These are phyloP conservation scores for Conoideocrella luteorostrata DNA, from an alignment of 2,329 filamentous ascomycete genomes.

Conservation along the genomic window DNA sequence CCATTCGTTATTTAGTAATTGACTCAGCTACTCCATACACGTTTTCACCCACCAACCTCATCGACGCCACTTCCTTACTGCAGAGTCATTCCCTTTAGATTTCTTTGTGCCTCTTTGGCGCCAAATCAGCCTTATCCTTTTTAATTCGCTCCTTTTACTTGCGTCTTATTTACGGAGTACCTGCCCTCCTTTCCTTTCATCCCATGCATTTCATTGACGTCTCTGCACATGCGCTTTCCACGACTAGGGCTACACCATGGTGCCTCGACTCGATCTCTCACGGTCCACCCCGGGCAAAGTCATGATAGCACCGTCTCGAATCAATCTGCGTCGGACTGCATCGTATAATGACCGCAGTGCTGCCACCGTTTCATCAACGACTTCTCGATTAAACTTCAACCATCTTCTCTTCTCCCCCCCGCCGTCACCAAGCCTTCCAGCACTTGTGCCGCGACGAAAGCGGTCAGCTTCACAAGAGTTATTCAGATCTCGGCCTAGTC, in stretches of 20 bases:
- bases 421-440: constrained; percentile 65
- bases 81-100: no score
- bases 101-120: no score
- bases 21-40: no score
- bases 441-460: constrained; percentile 58
- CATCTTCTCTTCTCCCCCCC: constrained; percentile 61
- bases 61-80: no score
- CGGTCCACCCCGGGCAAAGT: constrained; percentile 41
- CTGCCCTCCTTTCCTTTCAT: background rate
- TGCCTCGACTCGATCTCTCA: constrained; percentile 39
- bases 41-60: no score
- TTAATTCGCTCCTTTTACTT: background rate
- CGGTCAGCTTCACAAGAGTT: constrained; percentile 47
- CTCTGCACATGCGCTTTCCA: background rate
- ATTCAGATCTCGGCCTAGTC: constrained; percentile 44
- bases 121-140: no score
- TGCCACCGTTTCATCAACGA: constrained; percentile 49
- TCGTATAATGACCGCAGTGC: constrained; percentile 45
- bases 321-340: constrained; percentile 53
- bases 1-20: no score
- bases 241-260: constrained; percentile 28
- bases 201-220: background rate
- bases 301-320: constrained; percentile 46
- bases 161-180: no score
- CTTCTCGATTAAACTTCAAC: constrained; percentile 59